Percentiles rank a stretch among this genome's conserved stretches.
These are phyloP conservation scores for Chaetomiaceae sp. DNA, from an alignment of 2,329 filamentous ascomycete genomes.

Conservation along the genomic window DNA sequence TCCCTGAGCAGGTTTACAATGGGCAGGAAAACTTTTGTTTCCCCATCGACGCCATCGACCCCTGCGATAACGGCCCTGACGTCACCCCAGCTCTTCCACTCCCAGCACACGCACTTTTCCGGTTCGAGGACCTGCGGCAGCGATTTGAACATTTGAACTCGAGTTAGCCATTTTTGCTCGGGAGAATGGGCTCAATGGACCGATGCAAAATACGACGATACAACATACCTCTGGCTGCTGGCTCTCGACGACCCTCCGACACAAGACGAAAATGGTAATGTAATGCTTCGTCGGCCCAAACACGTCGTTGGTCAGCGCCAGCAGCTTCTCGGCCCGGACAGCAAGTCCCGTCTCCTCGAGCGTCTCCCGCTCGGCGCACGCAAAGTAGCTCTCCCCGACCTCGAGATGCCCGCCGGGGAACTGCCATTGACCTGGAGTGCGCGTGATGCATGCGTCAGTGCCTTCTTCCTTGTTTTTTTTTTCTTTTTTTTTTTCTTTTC, in stretches of 20 bases:
- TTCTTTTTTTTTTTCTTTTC: too few relatives aligned
- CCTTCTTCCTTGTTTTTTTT: too few relatives aligned
- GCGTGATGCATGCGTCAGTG: too few relatives aligned
- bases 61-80: constrained; percentile 32
- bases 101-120: constrained; percentile 48
- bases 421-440: constrained; percentile 40
- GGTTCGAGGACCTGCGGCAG: constrained; percentile 39
- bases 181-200: not conserved
- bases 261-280: constrained; percentile 64
- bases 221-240: constrained; percentile 51
- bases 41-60: constrained; percentile 28
- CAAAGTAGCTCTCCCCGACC: constrained; percentile 55
- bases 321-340: constrained; percentile 47
- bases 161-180: too few relatives aligned
- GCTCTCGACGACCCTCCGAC: constrained; percentile 41
- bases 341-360: constrained; percentile 65
- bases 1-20: constrained; percentile 35
- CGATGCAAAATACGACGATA: not conserved
- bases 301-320: constrained; percentile 63
- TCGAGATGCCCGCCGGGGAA: constrained; percentile 75
- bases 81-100: constrained; percentile 43
- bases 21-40: constrained; percentile 37
- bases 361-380: constrained; percentile 62
- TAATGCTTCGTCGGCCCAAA: constrained; percentile 66
- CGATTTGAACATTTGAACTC: not conserved